Evolutionary conservation across 2,329 filamentous ascomycete genomes (phyloP).

Genomic region (Aspergillus texensis): DNA sequence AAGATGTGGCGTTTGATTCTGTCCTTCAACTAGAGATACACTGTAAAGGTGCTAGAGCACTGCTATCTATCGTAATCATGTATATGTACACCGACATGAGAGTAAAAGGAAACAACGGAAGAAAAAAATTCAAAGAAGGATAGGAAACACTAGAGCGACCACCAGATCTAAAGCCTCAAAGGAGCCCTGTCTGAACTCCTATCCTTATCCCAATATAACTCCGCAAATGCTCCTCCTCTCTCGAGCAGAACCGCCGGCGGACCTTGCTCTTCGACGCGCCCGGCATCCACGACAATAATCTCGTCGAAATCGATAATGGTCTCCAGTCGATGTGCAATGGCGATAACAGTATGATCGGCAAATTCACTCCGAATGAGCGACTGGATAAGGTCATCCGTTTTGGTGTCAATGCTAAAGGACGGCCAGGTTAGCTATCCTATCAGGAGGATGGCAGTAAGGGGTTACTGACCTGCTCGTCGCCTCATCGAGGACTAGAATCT

Average conservation of each 20-base stretch:
- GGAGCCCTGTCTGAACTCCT: neutral
- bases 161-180: neutral
- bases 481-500: neutral
- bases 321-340: constrained; percentile 6
- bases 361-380: constrained; percentile 10
- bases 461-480: neutral
- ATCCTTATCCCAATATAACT: neutral
- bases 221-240: neutral
- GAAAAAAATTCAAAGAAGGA: neutral
- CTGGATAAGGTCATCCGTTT: constrained; percentile 7
- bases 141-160: neutral
- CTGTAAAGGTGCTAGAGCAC: neutral
- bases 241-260: neutral
- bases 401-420: constrained; percentile 6
- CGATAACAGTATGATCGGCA: constrained; percentile 6
- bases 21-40: neutral
- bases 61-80: neutral
- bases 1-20: neutral
- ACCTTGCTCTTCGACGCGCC: neutral
- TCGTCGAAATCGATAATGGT: neutral
- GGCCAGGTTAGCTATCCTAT: constrained; percentile 16
- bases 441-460: neutral
- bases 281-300: neutral
- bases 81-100: neutral
- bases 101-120: neutral